These are phyloP conservation scores for Gossypium davidsonii DNA, from an alignment of 441 rosid genomes.

Conservation along the genomic window DNA sequence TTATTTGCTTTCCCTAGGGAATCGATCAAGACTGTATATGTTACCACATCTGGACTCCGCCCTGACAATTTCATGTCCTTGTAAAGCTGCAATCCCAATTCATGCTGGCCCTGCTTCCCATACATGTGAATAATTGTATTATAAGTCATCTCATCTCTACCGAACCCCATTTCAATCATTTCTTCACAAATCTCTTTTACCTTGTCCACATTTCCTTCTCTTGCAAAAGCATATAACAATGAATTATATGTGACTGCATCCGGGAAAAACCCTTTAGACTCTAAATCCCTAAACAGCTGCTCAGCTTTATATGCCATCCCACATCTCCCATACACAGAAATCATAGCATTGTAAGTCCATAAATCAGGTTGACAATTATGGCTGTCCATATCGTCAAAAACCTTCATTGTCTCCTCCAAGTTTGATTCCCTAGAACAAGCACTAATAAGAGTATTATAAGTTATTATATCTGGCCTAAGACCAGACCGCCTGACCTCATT, in stretches of 20 bases:
- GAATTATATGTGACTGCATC: conserved; percentile 89
- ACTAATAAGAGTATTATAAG: conserved; percentile 84
- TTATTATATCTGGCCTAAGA: conserved; percentile 77
- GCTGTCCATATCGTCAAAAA: conserved; percentile 67
- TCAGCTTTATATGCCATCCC: conserved; percentile 66
- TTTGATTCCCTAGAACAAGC: conserved; percentile 79
- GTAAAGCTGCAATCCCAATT: conserved; percentile 64
- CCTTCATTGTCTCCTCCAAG: conserved; percentile 68
- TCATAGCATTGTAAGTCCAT: conserved; percentile 97
- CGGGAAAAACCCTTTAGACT: conserved; percentile 65
- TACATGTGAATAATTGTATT: conserved; percentile 94
- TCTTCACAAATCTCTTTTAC: conserved; percentile 62
- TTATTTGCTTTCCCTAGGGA: conserved; percentile 81
- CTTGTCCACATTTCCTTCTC: conserved; percentile 69
- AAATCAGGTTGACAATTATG: conserved; percentile 76
- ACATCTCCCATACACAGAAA: conserved; percentile 84
- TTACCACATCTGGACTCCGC: conserved; percentile 74
- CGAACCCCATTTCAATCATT: conserved; percentile 74
- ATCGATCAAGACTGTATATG: conserved; percentile 85
- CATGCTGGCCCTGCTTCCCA: conserved; percentile 80
- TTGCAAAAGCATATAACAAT: conserved; percentile 91
- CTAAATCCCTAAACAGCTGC: conserved; percentile 64
- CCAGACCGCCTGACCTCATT: conserved; percentile 72
- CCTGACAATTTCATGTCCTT: conserved; percentile 74
- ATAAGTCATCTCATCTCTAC: conserved; percentile 82